Base-by-base conservation (phyloP, 1,139 yeast genomes). In the Magnusiomyces paraingens region DNA sequence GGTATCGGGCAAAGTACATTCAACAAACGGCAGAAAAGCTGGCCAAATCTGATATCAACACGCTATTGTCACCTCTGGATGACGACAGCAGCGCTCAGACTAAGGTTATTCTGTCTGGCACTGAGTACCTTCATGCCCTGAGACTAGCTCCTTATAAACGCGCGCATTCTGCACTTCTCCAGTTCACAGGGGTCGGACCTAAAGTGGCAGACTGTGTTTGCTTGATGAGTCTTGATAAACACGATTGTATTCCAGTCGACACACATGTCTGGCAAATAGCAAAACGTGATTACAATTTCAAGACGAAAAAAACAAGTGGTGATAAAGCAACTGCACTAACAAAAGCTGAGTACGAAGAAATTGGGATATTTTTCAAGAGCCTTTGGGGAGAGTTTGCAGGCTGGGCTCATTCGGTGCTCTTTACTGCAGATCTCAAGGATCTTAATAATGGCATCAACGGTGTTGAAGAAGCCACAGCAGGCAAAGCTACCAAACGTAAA, bases 241-340 rank as follows among this genome's bases (percentile, higher is more conserved):
- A 86, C 63, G 89, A 85, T 55, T 80, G 89, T 14, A 96, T 93
- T 1, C 99, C 99, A 0, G 89, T 93, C 1, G 99, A 93, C 67
- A 94, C 98, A 0, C 99, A 93, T 65, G 95, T 93, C n/a, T 86
- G 85, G 73, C 90, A 91, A 64, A 87, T 93, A 53, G 96, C 97
- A 0, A 79, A 81, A 53, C 74, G 95, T 53, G 95, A 88, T 66
- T 93, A 89, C 69, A 80, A 78, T 60, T 78, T 81, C 62, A 79
- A 75, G 56, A 68, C 70, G 52, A 62, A 66, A 57, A 66, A 64
- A 59, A 69, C 69, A 59, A 38, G 22, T 6, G 20, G 21, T 15
- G 20, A 17, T 15, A 29, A 29, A 29, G 47, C 22, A 6, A 21
- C 39, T 2, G 3, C 21, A 4, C 69, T 82, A 70, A 80, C 75